phyloP scores from a whole-genome alignment of 1,139 yeast genomes.

The Scheffersomyces quercinus region DNA sequence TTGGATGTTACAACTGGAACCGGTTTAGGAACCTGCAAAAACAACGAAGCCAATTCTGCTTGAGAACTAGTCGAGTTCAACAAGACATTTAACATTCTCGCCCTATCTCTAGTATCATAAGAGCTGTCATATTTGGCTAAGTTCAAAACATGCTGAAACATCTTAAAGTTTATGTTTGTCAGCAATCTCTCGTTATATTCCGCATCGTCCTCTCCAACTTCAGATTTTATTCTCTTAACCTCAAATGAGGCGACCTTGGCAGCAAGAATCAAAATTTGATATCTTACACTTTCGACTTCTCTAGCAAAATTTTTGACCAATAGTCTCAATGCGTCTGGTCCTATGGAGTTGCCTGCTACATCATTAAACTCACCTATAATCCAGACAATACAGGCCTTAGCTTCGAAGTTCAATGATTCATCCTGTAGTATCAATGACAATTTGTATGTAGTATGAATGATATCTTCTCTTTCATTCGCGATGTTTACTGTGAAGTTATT shows the following conservation, averaged over 20 bases:
- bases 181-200: constrained; percentile 31
- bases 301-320: constrained; percentile 55
- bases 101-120: constrained; percentile 82
- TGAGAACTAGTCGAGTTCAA: constrained; percentile 36
- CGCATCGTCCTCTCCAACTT: constrained; percentile 21
- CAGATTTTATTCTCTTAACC: constrained; percentile 35
- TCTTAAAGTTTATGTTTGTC: constrained; percentile 42
- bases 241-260: constrained; percentile 69
- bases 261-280: constrained; percentile 71
- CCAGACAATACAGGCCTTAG: constrained; percentile 88
- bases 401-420: constrained; percentile 37
- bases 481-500: constrained; percentile 16
- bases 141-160: constrained; percentile 63
- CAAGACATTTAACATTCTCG: constrained; percentile 66
- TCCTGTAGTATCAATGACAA: constrained; percentile 35
- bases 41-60: constrained; percentile 64
- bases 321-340: constrained; percentile 75
- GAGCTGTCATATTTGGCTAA: constrained; percentile 73
- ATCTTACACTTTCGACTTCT: constrained; percentile 62
- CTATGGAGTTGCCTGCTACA: constrained; percentile 44
- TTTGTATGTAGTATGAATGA: constrained; percentile 37
- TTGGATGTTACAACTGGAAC: constrained; percentile 37
- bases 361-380: constrained; percentile 77
- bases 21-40: constrained; percentile 84
- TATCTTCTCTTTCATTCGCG: constrained; percentile 28